phyloP scores from a whole-genome alignment of 495 filamentous ascomycete genomes.

The Aspergillus haitiensis region DNA sequence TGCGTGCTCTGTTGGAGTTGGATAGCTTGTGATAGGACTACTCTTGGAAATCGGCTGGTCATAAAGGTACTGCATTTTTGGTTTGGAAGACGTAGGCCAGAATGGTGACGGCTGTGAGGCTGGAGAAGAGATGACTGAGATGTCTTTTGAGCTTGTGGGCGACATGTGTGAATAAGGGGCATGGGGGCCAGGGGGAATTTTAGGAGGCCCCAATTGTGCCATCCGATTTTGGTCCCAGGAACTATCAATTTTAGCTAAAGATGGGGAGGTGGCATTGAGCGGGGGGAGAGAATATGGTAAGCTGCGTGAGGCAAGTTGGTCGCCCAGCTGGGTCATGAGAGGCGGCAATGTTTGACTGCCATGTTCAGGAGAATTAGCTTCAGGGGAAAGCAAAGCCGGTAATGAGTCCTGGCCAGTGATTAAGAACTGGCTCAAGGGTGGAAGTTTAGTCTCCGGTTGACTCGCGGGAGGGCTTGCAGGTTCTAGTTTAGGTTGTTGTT shows the following conservation, averaged over 20 bases:
- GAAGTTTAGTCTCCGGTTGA: background rate
- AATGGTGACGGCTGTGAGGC: constrained; percentile 32
- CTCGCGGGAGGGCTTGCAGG: background rate
- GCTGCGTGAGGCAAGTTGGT: constrained; percentile 20
- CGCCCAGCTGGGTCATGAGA: constrained; percentile 43
- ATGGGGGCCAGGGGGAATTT: constrained; percentile 38
- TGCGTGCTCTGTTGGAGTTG: constrained; percentile 44
- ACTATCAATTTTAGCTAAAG: constrained; percentile 27
- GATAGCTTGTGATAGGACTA: constrained; percentile 39
- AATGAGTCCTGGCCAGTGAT: constrained; percentile 33
- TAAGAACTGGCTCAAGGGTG: constrained; percentile 23
- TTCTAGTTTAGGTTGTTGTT: background rate
- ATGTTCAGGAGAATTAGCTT: constrained; percentile 43
- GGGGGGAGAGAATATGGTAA: constrained; percentile 29
- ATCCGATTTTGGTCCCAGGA: constrained; percentile 34
- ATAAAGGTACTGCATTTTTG: constrained; percentile 30
- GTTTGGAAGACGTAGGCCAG: constrained; percentile 31
- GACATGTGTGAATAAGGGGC: constrained; percentile 45
- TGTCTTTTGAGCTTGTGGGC: constrained; percentile 41
- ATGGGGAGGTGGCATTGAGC: constrained; percentile 35
- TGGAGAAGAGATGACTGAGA: constrained; percentile 42
- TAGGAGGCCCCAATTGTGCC: constrained; percentile 29
- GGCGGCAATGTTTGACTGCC: constrained; percentile 42
- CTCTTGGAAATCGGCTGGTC: constrained; percentile 35
- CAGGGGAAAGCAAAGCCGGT: constrained; percentile 42